Evolutionary conservation across 1,284 basidiomycete genomes (phyloP), one percentile per base, ranked within the genome.

Genomic region (Ganoderma resinaceum): DNA sequence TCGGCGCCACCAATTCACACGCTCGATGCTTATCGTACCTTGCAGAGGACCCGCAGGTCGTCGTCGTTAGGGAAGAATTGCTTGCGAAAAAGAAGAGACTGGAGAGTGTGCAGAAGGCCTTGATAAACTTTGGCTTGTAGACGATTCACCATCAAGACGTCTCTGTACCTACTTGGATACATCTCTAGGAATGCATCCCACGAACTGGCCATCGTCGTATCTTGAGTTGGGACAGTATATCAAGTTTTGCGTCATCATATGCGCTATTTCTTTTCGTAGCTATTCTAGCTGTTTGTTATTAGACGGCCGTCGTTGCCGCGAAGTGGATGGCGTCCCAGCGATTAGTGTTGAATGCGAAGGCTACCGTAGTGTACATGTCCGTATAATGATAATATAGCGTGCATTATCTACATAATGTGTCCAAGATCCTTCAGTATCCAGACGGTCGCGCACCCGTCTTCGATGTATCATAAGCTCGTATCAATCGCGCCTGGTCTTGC

Each of bases 381-480:
- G 58, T 74, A 74, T 75, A 73, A 76, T 74, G 71, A 75, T 73
- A 77, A 67, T 65, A 61, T 62, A 70, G 64, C 65, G 65, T 55
- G 67, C 65, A 66, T 63, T 65, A 55, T 65, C 63, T 69, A 52
- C 23, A 12, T 52, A 65, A 42, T 49, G n/a, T 49, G 16, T 11
- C 26, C 63, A 46, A 46, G n/a, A n/a, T 29, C 64, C 8, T 23
- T 76, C 76, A 93, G 78, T 93, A 93, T 59, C 93, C 93, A 63
- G 90, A 86, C 7, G 93, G 93, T 74, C 89, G 85, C 63, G 86
- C 85, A 74, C 87, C 81, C 66, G 89, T 86, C 75, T 92, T 89
- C 57, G 92, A 94, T 46, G 95, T 97, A 80, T 97, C 95, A 78
- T 97, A 97, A 38, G 95, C 94, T 70, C 95, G 84, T 75, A 97